Base-by-base conservation (phyloP, 768 basidiomycete genomes). In the Auriscalpium orientale region DNA sequence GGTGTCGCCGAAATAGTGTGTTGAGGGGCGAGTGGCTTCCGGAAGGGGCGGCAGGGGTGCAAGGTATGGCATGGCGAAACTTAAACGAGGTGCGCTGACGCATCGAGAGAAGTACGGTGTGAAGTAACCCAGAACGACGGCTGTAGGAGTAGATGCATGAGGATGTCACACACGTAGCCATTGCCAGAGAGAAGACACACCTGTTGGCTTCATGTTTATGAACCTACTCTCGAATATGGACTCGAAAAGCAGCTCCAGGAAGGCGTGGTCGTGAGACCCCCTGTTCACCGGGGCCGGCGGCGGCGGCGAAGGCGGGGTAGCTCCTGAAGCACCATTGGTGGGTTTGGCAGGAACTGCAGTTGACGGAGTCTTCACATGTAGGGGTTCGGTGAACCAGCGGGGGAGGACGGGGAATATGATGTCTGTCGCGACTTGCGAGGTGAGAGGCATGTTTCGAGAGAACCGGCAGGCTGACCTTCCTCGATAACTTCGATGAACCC, bases 361-460 rank as follows among this genome's bases (percentile, higher is more conserved):
- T 22, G 45, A 51, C 15, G 58, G 59, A 36, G 34, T 40, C 16
- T 47, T 60, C 33, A 74, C 73, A 33, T 85, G 81, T 52, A 89
- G 76, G 9, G 86, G 84, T 40, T 77, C 74, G 1, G 89, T 89
- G 63, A 89, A 91, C 87, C 87, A 90, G 38, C 78, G 79, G 20
- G 89, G 87, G 38, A 91, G 76, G 4, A 71, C 71, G n/a, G 89
- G 89, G 65, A 91, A 91, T 46, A 88, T 70, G 33, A 87, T 77
- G 65, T 91, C 89, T 91, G 53, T 15, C 57, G 21, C 46, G 43
- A 49, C 5, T 53, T 33, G 54, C 45, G 33, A 38, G 40, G 35
- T 15, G 22, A 49, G 20, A 18, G 33, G 37, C 1, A 12, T 43
- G 40, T 43, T 7, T 28, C 21, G 45, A 38, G 34, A 36, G 49